These are phyloP conservation scores for Exophiala aquamarina DNA, from an alignment of 2,329 filamentous ascomycete genomes.

Conservation along the genomic window DNA sequence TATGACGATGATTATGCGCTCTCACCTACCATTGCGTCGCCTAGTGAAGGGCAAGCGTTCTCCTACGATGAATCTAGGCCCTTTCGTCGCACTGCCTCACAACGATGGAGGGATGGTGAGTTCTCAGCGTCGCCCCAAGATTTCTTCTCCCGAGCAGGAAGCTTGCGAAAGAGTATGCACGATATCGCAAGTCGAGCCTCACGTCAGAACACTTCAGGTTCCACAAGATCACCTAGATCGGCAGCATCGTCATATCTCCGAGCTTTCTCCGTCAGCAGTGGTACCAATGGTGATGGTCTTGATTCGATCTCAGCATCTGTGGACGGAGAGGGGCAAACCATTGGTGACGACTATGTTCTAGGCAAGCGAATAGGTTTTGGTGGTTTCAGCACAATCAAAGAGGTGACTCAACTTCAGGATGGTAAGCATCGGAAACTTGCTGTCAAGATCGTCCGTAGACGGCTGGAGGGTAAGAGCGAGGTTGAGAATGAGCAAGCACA, in stretches of 20 bases:
- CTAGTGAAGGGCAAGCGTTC: constrained; percentile 16
- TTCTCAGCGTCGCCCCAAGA: constrained; percentile 37
- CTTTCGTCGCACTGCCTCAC: constrained; percentile 26
- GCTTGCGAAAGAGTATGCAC: constrained; percentile 22
- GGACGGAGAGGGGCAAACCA: constrained; percentile 67
- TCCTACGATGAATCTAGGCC: constrained; percentile 25
- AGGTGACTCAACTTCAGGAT: constrained; percentile 62
- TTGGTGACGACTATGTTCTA: constrained; percentile 66
- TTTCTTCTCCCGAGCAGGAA: constrained; percentile 28
- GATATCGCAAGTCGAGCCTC: constrained; percentile 19
- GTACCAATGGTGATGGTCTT: constrained; percentile 24
- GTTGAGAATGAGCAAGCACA: constrained; percentile 65
- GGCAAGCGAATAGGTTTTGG: constrained; percentile 66
- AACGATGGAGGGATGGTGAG: constrained; percentile 30
- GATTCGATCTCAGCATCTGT: constrained; percentile 47
- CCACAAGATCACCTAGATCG: constrained; percentile 54
- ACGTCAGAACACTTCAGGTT: constrained; percentile 31
- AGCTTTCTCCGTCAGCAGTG: constrained; percentile 50
- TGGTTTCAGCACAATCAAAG: constrained; percentile 67
- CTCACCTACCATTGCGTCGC: constrained; percentile 20
- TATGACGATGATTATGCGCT: constrained; percentile 14
- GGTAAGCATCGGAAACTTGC: constrained; percentile 55
- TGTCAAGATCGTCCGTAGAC: constrained; percentile 67
- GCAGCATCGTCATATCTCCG: constrained; percentile 57
- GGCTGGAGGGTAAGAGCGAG: constrained; percentile 55